These are phyloP conservation scores for Flaveria ramosissima DNA, from an alignment of 129 eudicot genomes.

Conservation along the genomic window DNA sequence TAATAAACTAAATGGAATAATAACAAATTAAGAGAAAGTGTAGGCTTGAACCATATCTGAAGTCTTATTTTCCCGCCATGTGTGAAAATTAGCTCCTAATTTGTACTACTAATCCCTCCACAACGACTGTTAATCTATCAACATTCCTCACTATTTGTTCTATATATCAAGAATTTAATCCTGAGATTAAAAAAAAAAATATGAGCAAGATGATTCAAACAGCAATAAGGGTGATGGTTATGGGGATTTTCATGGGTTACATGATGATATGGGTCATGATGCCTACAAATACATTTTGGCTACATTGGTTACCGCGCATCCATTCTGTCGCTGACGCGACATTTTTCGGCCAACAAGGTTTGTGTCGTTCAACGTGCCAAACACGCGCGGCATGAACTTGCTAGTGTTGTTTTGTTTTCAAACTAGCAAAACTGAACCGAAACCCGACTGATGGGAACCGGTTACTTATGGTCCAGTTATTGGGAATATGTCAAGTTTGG, in stretches of 20 bases:
- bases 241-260: constrained; percentile 52
- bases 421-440: too few species aligned
- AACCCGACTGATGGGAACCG: too few species aligned
- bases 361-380: neutral
- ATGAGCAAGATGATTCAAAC: constrained; percentile 28
- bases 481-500: too few species aligned
- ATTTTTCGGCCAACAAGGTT: constrained; percentile 46
- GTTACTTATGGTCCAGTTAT: neutral
- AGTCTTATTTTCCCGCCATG: constrained; percentile 3
- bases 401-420: too few species aligned
- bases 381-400: neutral
- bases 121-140: constrained; percentile 32
- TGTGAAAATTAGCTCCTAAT: constrained; percentile 36
- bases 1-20: neutral
- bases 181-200: neutral
- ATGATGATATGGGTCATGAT: constrained; percentile 65
- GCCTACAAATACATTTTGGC: constrained; percentile 66
- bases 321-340: constrained; percentile 45
- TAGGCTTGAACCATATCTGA: constrained; percentile 9
- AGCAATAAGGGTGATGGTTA: constrained; percentile 34
- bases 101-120: constrained; percentile 25
- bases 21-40: constrained; percentile 26
- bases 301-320: constrained; percentile 57
- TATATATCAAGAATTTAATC: constrained; percentile 20
- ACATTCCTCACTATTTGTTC: neutral